Base-by-base conservation (phyloP, 2,329 filamentous ascomycete species). In the Scytalidium sp. region DNA sequence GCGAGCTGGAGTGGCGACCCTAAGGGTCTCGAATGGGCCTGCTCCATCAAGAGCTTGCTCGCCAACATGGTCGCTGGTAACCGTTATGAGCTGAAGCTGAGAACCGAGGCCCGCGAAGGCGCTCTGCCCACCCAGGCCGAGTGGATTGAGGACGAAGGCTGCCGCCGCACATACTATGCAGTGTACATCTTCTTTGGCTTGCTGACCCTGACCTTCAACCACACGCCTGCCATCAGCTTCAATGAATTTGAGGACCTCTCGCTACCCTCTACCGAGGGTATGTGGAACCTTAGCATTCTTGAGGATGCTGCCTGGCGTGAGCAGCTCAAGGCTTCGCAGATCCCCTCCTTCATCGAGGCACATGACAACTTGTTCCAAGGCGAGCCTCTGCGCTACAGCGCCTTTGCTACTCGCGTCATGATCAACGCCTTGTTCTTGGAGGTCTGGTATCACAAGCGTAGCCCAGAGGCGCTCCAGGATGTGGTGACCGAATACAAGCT, bases 11-110 rank as follows among this genome's bases (percentile, higher is more conserved):
- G 94, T 68, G 94, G 94, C 62, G 94, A 97, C 64, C 88, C 94
- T 29, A 97, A 97, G 71, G 94, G 94, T 32, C 79, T 99, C 2
- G 94, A 99, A 70, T 99, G 94, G 94, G 92, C 94, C 29, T 97
- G 93, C 70, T 97, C 94, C 2, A 97, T 99, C 72, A 97, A 97
- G 81, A 96, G 91, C 75, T 79, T 97, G 36, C 82, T 99, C 45
- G 93, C 93, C 58, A 97, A 97, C 72, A 97, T 99, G 93, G 94
- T 99, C 50, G 90, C 93, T 51, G 94, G 94, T 52, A 97, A 97
- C 67, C 85, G 91, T 45, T 97, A 97, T 67, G 94, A 99, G 71
- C 76, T 97, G 52, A 97, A 97, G 78, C 80, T 96, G 53, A 88
- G 94, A 17, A 88, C 89, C 49, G 93, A 97, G 65, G 90, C 88